Evolutionary conservation across 2,329 filamentous ascomycete genomes (phyloP).

Genomic region (Cytospora piceae): DNA sequence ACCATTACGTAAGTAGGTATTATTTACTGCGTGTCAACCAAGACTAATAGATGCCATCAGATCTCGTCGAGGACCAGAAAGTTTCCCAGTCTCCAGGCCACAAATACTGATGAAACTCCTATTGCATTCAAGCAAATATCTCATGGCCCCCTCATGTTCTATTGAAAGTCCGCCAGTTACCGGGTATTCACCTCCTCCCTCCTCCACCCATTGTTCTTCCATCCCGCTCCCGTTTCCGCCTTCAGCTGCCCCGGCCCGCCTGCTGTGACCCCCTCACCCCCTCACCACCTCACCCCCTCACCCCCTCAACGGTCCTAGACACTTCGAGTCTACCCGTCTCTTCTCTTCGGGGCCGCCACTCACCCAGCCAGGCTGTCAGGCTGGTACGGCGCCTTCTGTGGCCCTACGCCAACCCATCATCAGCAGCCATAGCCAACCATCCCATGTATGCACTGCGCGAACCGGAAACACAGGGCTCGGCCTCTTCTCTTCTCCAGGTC

Average conservation of each 20-base stretch:
- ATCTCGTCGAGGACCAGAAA: too few species aligned
- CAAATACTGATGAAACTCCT: too few species aligned
- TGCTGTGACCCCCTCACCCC: neutral
- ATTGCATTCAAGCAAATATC: too few species aligned
- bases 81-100: too few species aligned
- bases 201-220: neutral
- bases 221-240: slow-evolving; percentile 17
- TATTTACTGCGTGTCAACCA: too few species aligned
- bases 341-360: neutral
- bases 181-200: neutral
- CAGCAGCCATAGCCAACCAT: slow-evolving; percentile 16
- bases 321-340: neutral
- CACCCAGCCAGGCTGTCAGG: neutral
- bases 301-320: neutral
- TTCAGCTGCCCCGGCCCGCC: slow-evolving; percentile 14
- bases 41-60: too few species aligned
- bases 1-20: too few species aligned
- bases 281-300: neutral
- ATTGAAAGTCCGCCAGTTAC: neutral
- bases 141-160: too few species aligned
- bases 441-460: neutral
- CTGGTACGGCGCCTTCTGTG: neutral
- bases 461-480: neutral
- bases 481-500: neutral
- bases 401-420: neutral